Conservation (phyloP, 2,329 filamentous ascomycete species). For the Pseudopithomyces chartarum region DNA sequence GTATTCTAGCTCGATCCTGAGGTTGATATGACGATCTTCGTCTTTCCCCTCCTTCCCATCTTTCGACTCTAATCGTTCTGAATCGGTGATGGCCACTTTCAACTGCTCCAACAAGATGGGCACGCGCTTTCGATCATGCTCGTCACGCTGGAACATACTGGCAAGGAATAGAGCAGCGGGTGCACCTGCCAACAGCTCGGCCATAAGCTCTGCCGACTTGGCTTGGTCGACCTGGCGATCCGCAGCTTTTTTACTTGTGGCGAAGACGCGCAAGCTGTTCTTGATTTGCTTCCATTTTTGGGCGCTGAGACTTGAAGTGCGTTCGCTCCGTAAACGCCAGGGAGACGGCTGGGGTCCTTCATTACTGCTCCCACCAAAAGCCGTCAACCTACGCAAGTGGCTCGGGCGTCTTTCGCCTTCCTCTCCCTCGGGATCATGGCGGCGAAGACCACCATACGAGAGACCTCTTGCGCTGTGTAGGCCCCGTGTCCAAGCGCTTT, state of each 20-base stretch:
- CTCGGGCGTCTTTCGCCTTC: constrained; percentile 48
- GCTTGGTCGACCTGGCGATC: constrained; percentile 86
- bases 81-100: constrained; percentile 85
- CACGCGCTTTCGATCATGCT: constrained; percentile 92
- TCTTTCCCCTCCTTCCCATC: constrained; percentile 36
- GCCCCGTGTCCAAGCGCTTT: constrained; percentile 53
- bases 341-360: constrained; percentile 47
- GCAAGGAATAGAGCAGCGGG: constrained; percentile 93
- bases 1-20: constrained; percentile 93
- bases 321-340: constrained; percentile 51
- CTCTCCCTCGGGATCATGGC: constrained; percentile 40
- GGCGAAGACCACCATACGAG: constrained; percentile 49
- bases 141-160: constrained; percentile 97
- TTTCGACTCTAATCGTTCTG: constrained; percentile 52
- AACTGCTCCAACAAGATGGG: constrained; percentile 94
- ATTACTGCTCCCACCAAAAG: constrained; percentile 46
- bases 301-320: constrained; percentile 58
- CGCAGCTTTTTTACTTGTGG: constrained; percentile 79
- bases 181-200: constrained; percentile 88
- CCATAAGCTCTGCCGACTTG: constrained; percentile 96
- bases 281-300: constrained; percentile 95
- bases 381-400: constrained; percentile 54
- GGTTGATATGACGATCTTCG: constrained; percentile 75
- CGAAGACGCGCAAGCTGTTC: constrained; percentile 78
- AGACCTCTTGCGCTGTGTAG: constrained; percentile 54